A percentile compares a stretch with the other conserved stretches of the same genome.
phyloP scores from a whole-genome alignment of 2,329 filamentous ascomycete species.

The Neoascochyta sp. region DNA sequence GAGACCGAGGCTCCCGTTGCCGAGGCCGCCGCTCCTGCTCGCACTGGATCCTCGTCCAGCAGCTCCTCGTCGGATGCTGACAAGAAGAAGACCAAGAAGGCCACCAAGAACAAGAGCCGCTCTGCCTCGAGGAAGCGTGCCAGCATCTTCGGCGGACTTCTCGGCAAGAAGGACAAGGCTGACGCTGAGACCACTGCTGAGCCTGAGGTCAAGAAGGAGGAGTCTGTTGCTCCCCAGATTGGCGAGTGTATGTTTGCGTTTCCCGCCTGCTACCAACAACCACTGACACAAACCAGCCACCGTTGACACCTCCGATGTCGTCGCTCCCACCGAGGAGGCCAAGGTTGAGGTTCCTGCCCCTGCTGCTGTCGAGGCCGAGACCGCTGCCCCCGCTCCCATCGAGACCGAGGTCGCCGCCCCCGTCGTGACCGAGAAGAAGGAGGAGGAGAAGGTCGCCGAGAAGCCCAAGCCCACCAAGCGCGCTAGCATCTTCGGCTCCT shows the following conservation, averaged over 20 bases:
- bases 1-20: slow-evolving; percentile 28
- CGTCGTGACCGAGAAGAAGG: slow-evolving; percentile 20
- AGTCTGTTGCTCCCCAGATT: slow-evolving; percentile 26
- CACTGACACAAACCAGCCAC: too few relatives aligned
- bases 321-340: slow-evolving; percentile 30
- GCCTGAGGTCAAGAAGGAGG: slow-evolving; percentile 44
- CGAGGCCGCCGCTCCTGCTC: slow-evolving; percentile 27
- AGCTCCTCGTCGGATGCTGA: slow-evolving; percentile 46
- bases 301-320: slow-evolving; percentile 31
- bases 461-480: slow-evolving; percentile 71
- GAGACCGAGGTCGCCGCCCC: slow-evolving; percentile 39
- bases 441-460: slow-evolving; percentile 40
- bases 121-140: slow-evolving; percentile 57
- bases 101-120: slow-evolving; percentile 56
- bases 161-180: slow-evolving; percentile 58
- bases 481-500: slow-evolving; percentile 75
- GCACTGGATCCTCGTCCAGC: slow-evolving; percentile 40
- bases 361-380: slow-evolving; percentile 39
- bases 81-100: slow-evolving; percentile 45
- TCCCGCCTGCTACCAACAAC: too few relatives aligned
- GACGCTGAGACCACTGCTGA: slow-evolving; percentile 36
- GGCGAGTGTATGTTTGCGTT: slow-evolving; percentile 32
- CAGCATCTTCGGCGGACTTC: slow-evolving; percentile 56
- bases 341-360: slow-evolving; percentile 45
- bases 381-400: slow-evolving; percentile 26